Evolutionary conservation across 106 monocot species (phyloP).

Genomic region (Acorus gramineus): DNA sequence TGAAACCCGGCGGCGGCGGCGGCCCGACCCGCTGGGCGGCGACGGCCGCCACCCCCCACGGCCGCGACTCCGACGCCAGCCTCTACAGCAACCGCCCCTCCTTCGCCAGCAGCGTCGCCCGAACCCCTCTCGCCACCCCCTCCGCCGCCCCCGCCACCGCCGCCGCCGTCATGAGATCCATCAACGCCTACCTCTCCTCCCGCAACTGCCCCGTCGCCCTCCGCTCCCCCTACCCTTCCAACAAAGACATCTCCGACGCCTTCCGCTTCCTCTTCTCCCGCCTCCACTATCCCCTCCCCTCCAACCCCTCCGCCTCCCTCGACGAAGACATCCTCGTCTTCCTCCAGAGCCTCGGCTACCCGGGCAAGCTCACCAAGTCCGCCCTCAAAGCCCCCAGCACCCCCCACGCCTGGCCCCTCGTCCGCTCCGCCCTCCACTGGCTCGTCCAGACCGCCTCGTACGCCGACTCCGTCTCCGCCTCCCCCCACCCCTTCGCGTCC

Average conservation of each 20-base stretch:
- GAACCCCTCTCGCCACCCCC: slow-evolving; percentile 13
- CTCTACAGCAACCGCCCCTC: slow-evolving; percentile 55
- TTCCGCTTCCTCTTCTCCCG: slow-evolving; percentile 34
- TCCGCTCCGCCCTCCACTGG: slow-evolving; percentile 63
- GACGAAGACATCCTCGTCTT: slow-evolving; percentile 46
- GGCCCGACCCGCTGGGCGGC: neutral
- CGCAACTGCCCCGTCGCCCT: slow-evolving; percentile 27
- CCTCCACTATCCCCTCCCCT: slow-evolving; percentile 25
- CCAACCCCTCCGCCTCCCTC: slow-evolving; percentile 3
- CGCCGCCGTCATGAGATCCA: slow-evolving; percentile 31
- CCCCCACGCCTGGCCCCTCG: slow-evolving; percentile 74
- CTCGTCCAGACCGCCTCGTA: slow-evolving; percentile 48
- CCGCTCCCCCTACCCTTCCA: slow-evolving; percentile 49
- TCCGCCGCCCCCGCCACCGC: slow-evolving; percentile 21
- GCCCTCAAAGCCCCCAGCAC: slow-evolving; percentile 69
- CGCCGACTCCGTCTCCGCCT: slow-evolving; percentile 20
- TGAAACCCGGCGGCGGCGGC: neutral
- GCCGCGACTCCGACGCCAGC: slow-evolving; percentile 69
- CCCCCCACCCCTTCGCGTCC: neutral
- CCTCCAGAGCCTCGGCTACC: slow-evolving; percentile 45
- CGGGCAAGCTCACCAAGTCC: slow-evolving; percentile 58
- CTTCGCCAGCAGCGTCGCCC: slow-evolving; percentile 6
- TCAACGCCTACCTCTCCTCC: slow-evolving; percentile 63
- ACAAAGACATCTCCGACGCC: slow-evolving; percentile 45
- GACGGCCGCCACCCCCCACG: neutral